These are phyloP conservation scores for Eucalyptus brandiana DNA, from an alignment of 345 rosid species.

Conservation along the genomic window DNA sequence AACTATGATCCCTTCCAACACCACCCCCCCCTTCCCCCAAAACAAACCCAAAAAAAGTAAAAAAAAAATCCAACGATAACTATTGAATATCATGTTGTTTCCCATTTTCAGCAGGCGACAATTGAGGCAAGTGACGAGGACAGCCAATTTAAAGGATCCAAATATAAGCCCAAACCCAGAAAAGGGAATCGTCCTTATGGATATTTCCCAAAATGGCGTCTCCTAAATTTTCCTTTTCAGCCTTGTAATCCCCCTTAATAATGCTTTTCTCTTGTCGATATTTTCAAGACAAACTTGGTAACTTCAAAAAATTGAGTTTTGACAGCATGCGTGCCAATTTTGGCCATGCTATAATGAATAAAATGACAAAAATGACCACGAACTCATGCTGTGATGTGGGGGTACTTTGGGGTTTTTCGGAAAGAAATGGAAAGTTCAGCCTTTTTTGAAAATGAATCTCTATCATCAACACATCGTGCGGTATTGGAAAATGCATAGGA, in stretches of 20 bases:
- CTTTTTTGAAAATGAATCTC: neutral
- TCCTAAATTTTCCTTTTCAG: neutral
- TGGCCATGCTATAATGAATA: neutral
- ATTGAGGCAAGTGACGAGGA: neutral
- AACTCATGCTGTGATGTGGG: neutral
- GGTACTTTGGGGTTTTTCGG: neutral
- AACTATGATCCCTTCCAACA: neutral
- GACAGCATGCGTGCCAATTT: neutral
- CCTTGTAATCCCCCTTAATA: neutral
- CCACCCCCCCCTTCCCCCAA: accelerated
- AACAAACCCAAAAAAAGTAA: no score
- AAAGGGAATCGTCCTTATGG: neutral
- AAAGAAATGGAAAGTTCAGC: neutral
- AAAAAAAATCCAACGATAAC: neutral
- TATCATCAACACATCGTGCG: neutral
- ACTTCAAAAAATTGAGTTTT: neutral
- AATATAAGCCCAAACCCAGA: neutral
- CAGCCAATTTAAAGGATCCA: neutral
- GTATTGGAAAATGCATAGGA: neutral
- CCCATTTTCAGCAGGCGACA: neutral
- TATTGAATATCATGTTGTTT: neutral
- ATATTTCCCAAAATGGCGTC: neutral
- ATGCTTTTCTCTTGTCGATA: neutral
- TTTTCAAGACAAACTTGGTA: neutral
- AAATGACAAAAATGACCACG: neutral